Conservation (phyloP, 225 moss, liverwort and hornwort genomes). For the Physcomitrium patens region DNA sequence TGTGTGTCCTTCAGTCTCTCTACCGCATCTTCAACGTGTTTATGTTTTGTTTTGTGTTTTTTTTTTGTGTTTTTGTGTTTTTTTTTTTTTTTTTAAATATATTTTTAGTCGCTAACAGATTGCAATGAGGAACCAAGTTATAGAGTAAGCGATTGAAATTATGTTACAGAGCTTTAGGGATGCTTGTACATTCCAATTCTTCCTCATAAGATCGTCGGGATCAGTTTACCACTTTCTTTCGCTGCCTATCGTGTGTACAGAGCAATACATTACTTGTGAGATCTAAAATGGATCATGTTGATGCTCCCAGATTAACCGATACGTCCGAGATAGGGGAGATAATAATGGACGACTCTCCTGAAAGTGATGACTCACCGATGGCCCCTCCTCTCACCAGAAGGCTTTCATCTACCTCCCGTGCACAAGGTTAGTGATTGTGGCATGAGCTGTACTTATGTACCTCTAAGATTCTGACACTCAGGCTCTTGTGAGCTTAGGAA, state of each 20-base stretch:
- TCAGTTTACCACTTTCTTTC: neutral
- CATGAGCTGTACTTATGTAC: neutral
- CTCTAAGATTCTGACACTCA: slow-evolving; percentile 1
- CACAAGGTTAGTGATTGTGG: slow-evolving; percentile 37
- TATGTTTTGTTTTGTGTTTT: neutral
- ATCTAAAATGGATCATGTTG: slow-evolving; percentile 17
- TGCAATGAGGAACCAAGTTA: slow-evolving; percentile 33
- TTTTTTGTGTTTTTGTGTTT: neutral
- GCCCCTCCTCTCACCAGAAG: slow-evolving; percentile 38
- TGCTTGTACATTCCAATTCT: neutral
- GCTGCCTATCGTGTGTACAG: too few relatives aligned
- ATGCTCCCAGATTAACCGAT: slow-evolving; percentile 32
- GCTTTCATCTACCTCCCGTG: neutral
- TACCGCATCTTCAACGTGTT: neutral
- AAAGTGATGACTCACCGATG: slow-evolving; percentile 34
- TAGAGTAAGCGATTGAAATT: slow-evolving; percentile 32
- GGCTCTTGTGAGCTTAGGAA: slow-evolving; percentile 6
- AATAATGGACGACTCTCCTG: slow-evolving; percentile 33
- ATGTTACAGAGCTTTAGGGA: slow-evolving; percentile 1
- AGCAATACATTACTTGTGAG: neutral
- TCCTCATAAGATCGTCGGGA: neutral
- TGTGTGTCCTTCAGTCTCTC: neutral
- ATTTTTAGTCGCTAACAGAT: neutral
- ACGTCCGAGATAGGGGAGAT: slow-evolving; percentile 46
- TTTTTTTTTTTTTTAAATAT: too few relatives aligned